Evolutionary conservation across 768 basidiomycete species (phyloP), one percentile per base, ranked within the genome.

Genomic region (Favolaschia claudopus): DNA sequence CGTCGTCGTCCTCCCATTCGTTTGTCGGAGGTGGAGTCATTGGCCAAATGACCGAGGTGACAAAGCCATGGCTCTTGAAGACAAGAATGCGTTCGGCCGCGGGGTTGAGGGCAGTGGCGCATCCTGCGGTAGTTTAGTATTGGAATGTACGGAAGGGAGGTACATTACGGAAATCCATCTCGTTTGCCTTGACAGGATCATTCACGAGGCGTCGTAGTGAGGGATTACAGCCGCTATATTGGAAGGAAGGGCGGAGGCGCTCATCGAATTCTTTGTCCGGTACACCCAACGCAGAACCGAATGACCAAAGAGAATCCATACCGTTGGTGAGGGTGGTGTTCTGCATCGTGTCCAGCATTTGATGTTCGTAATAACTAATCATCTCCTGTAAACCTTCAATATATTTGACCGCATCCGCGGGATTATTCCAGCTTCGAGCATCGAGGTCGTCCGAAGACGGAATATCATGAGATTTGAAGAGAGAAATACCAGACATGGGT

Each of bases 91-190:
- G n/a, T n/a, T n/a, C n/a, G n/a, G n/a, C n/a, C n/a, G n/a, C n/a
- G n/a, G n/a, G n/a, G n/a, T n/a, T n/a, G n/a, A n/a, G n/a, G n/a
- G n/a, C n/a, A n/a, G n/a, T n/a, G n/a, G n/a, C n/a, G n/a, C n/a
- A n/a, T n/a, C n/a, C n/a, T n/a, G n/a, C n/a, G n/a, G n/a, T n/a
- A n/a, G n/a, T n/a, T n/a, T n/a, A n/a, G n/a, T n/a, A n/a, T n/a
- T n/a, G n/a, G n/a, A n/a, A n/a, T n/a, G n/a, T n/a, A n/a, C n/a
- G n/a, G n/a, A n/a, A n/a, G n/a, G n/a, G n/a, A n/a, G n/a, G n/a
- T n/a, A n/a, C n/a, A n/a, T n/a, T n/a, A n/a, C n/a, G 22, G 28
- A 37, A 49, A 17, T 49, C 48, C 48, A 49, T 49, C 8, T 29
- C 5, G 12, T 49, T 49, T 15, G 34, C 20, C 10, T 38, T 37